phyloP scores from a whole-genome alignment of 2,329 filamentous ascomycete species.

The Capronia coronata region DNA sequence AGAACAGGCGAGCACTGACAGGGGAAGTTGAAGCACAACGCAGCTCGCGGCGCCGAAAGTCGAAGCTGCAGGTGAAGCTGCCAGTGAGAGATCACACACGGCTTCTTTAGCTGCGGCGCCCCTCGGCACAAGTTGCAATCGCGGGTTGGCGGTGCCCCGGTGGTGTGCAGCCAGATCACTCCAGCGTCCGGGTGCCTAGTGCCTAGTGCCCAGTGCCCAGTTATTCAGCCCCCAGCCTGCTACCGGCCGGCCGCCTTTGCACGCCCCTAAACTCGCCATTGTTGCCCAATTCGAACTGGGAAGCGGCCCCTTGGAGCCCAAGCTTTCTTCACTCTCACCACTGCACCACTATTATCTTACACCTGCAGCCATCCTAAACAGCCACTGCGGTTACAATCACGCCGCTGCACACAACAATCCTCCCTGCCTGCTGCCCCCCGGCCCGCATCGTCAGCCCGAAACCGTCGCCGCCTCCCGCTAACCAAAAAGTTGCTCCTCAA shows the following conservation, averaged over 20 bases:
- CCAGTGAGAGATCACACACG: not conserved
- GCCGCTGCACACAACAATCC: too few relatives aligned
- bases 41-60: not conserved
- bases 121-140: not conserved
- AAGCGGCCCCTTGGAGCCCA: not conserved
- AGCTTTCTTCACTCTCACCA: not conserved
- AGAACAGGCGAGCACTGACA: not conserved
- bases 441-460: constrained; percentile 18
- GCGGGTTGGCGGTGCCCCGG: not conserved
- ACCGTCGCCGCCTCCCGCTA: constrained; percentile 19
- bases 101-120: not conserved
- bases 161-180: not conserved
- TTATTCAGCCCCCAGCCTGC: too few relatives aligned
- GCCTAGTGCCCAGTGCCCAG: not conserved
- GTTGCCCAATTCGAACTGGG: not conserved
- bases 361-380: not conserved
- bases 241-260: too few relatives aligned
- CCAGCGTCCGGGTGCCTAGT: not conserved
- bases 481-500: constrained; percentile 7
- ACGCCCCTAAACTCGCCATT: not conserved
- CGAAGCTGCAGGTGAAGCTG: not conserved
- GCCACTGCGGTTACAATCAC: not conserved
- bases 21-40: not conserved
- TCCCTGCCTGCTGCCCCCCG: constrained; percentile 7
- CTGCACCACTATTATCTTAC: not conserved